Base-by-base conservation (phyloP, 2,329 filamentous ascomycete species). In the Trichoderma semiorbis region DNA sequence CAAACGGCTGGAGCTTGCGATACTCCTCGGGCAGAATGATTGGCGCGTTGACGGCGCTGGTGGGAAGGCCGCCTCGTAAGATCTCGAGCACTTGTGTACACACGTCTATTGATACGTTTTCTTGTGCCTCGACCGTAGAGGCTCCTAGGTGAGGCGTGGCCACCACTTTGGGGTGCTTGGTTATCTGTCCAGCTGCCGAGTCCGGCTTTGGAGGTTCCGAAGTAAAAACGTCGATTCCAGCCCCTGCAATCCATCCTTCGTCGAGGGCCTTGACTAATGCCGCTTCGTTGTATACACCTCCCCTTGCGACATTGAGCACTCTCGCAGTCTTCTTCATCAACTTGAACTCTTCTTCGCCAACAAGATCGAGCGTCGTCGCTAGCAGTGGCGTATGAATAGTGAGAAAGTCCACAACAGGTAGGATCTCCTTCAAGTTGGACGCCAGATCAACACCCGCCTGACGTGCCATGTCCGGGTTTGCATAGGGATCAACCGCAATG, bases 21-120 rank as follows among this genome's bases (percentile, higher is more conserved):
- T 93, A 94, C 80, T 95, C 93, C 74, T 94, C 92, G 0, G 92
- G 92, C 18, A 95, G 84, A 73, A 95, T 95, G 69, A 95, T 87
- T 5, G 93, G 93, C 0, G 92, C 93, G 74, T 96, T 95, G 78
- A 95, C 93, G 6, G 93, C 92, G 24, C 87, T 89, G 1, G 92
- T 92, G 0, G 93, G 93, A 1, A 95, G 84, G 0, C 91, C 91
- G 3, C 93, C 93, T 0, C 85, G 84, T 3, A 96, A 84, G 55
- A 95, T 93, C 72, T 91, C 87, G 0, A 92, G 85, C 14, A 95
- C 92, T 81, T 96, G 93, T 39, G 91, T 90, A 80, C 93, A 95
- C 10, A 95, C 93, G 76, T 95, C 93, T 74, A 95, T 88, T 1
- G 91, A 93, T 4, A 95, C 93, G 73, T 94, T 95, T 77, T 95